phyloP scores from a whole-genome alignment of 257 asterid species.

The Nicotiana attenuata region DNA sequence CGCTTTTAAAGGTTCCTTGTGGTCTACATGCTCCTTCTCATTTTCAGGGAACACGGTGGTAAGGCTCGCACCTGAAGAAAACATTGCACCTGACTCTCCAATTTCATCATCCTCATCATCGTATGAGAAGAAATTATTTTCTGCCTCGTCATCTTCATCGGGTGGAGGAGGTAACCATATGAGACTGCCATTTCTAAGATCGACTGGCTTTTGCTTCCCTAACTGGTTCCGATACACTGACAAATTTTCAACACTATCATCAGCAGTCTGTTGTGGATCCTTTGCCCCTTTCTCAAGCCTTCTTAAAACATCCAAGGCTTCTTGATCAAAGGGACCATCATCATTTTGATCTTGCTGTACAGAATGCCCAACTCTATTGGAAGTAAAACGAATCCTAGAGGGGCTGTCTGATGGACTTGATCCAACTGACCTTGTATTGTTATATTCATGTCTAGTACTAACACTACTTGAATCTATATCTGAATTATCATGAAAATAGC shows the following conservation, averaged over 20 bases:
- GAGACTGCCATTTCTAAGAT: conserved; percentile 59
- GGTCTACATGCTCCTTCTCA: conserved; percentile 39
- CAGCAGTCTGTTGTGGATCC: conserved; percentile 29
- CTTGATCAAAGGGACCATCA: conserved; percentile 40
- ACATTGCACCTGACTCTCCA: conserved; percentile 40
- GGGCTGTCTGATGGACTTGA: conserved; percentile 86
- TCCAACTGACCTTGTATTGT: conserved; percentile 57
- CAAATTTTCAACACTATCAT: conserved; percentile 30
- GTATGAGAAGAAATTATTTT: conserved; percentile 50
- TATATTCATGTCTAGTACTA: conserved; percentile 60
- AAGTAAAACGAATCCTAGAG: conserved; percentile 50
- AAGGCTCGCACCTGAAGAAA: conserved; percentile 32
- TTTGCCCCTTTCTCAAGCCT: conserved; percentile 45
- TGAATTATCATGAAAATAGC: conserved; percentile 47
- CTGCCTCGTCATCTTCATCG: conserved; percentile 47
- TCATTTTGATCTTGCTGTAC: conserved; percentile 56
- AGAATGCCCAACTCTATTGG: conserved; percentile 51
- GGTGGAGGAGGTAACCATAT: conserved; percentile 92
- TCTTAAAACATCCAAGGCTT: conserved; percentile 42
- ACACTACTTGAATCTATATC: conserved; percentile 74
- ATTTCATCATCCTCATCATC: conserved; percentile 79
- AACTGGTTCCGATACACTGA: conserved; percentile 27
- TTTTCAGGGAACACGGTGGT: conserved; percentile 28
- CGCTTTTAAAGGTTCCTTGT: conserved; percentile 50
- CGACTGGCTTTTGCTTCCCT: conserved; percentile 47